These are phyloP conservation scores for Nakazawaea anatomiae DNA, from an alignment of 805 yeast species.

Conservation along the genomic window DNA sequence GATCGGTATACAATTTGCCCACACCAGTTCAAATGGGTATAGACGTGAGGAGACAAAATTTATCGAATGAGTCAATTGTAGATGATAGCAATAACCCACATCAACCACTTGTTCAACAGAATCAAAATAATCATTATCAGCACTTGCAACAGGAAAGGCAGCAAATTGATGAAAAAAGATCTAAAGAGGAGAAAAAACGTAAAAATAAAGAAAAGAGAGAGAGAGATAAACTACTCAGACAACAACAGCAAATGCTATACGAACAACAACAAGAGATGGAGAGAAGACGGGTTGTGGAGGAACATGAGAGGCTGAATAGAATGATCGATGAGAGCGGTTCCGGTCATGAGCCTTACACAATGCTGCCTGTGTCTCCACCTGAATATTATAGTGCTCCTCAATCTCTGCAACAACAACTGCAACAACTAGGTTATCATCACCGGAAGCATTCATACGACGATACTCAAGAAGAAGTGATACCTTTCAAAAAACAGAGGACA, in stretches of 20 bases:
- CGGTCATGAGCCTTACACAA: constrained; percentile 2
- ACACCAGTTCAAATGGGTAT: constrained; percentile 16
- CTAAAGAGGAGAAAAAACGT: constrained; percentile 10
- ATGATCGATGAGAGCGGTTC: neutral
- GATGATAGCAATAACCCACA: constrained; percentile 8
- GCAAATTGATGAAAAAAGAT: neutral
- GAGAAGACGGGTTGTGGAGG: constrained; percentile 3
- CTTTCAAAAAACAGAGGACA: constrained; percentile 7
- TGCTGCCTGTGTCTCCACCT: neutral
- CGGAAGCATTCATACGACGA: constrained; percentile 1
- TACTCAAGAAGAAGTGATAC: constrained; percentile 2
- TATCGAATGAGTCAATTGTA: neutral
- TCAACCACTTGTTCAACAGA: neutral
- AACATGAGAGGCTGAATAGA: constrained; percentile 1
- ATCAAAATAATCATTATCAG: neutral
- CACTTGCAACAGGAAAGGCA: neutral
- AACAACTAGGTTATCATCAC: neutral
- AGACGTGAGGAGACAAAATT: constrained; percentile 16
- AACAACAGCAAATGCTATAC: constrained; percentile 7
- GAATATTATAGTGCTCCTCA: neutral
- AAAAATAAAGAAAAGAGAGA: constrained; percentile 16
- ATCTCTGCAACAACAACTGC: neutral
- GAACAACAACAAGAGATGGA: constrained; percentile 8
- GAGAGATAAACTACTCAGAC: constrained; percentile 15
- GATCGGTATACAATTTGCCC: constrained; percentile 12